Conservation (phyloP, 352 stramenopile species). For the Phytophthora brassicae region DNA sequence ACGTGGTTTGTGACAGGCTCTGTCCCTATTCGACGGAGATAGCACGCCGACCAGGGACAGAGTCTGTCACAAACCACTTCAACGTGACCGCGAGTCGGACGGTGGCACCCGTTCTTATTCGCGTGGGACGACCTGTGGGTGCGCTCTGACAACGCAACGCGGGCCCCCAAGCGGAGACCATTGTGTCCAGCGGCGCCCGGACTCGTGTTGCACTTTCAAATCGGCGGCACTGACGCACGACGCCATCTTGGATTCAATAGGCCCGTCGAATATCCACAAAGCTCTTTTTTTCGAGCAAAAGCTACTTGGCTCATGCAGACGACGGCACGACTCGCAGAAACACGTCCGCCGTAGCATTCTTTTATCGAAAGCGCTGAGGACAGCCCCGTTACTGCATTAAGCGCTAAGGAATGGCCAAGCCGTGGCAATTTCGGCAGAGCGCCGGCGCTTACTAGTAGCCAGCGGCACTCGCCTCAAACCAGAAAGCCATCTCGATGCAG, state of each 20-base stretch:
- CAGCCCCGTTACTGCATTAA: slow-evolving; percentile 23
- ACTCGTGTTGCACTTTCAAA: slow-evolving; percentile 27
- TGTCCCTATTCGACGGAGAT: slow-evolving; percentile 2
- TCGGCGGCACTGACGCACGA: slow-evolving; percentile 25
- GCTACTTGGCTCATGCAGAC: neutral
- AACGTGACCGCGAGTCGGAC: slow-evolving; percentile 10
- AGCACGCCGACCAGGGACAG: neutral
- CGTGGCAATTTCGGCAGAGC: slow-evolving; percentile 6
- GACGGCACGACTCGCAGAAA: slow-evolving; percentile 30
- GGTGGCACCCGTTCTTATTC: slow-evolving; percentile 29
- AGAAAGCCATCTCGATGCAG: neutral
- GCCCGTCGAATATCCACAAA: slow-evolving; percentile 1
- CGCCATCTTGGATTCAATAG: neutral
- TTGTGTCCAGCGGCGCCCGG: slow-evolving; percentile 18
- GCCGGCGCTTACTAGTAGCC: neutral
- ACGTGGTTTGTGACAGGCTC: too few relatives aligned
- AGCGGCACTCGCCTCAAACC: slow-evolving; percentile 8
- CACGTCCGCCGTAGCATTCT: slow-evolving; percentile 7
- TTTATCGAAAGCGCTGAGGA: slow-evolving; percentile 27
- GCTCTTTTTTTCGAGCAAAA: slow-evolving; percentile 32
- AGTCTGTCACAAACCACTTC: slow-evolving; percentile 6
- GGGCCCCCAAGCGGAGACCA: neutral
- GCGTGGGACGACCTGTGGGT: slow-evolving; percentile 16
- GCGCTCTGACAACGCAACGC: too few relatives aligned
- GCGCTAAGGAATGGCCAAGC: slow-evolving; percentile 14